These are phyloP conservation scores for Glycine tomentella DNA, from an alignment of 306 rosid species.

Conservation along the genomic window DNA sequence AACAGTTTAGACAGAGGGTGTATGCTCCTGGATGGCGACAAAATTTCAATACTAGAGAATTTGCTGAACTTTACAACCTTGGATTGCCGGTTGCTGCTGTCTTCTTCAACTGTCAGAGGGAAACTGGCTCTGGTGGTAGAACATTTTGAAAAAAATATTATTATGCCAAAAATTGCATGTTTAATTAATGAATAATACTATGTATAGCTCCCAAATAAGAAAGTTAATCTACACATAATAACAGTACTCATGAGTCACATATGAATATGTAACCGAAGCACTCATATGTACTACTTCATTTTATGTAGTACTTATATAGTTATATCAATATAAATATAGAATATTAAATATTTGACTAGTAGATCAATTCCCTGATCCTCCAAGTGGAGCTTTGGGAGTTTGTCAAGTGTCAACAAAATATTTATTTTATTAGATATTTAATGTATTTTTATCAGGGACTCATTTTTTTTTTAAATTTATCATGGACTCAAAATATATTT, in stretches of 20 bases:
- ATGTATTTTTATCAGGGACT: too few species aligned
- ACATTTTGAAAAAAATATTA: slow-evolving; percentile 32
- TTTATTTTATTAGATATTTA: too few species aligned
- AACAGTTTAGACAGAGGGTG: slow-evolving; percentile 74
- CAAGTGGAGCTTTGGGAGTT: too few species aligned
- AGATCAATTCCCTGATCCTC: too few species aligned
- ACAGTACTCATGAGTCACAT: background rate
- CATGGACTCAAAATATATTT: too few species aligned
- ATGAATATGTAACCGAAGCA: background rate
- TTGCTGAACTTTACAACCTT: slow-evolving; percentile 82
- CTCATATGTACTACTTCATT: background rate
- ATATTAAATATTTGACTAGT: background rate
- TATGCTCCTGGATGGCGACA: slow-evolving; percentile 92
- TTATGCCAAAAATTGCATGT: background rate
- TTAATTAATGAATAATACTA: background rate
- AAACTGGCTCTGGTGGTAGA: slow-evolving; percentile 76
- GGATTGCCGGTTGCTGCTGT: slow-evolving; percentile 81
- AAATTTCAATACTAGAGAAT: slow-evolving; percentile 78
- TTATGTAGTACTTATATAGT: background rate
- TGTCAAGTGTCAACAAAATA: too few species aligned
- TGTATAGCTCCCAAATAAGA: background rate
- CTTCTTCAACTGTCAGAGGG: slow-evolving; percentile 79
- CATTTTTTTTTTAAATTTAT: too few species aligned
- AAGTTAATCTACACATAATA: background rate
- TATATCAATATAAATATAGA: background rate